Evolutionary conservation across 2,329 filamentous ascomycete species (phyloP), one percentile per base, ranked within the genome.

Genomic region (Esteya vermicola): DNA sequence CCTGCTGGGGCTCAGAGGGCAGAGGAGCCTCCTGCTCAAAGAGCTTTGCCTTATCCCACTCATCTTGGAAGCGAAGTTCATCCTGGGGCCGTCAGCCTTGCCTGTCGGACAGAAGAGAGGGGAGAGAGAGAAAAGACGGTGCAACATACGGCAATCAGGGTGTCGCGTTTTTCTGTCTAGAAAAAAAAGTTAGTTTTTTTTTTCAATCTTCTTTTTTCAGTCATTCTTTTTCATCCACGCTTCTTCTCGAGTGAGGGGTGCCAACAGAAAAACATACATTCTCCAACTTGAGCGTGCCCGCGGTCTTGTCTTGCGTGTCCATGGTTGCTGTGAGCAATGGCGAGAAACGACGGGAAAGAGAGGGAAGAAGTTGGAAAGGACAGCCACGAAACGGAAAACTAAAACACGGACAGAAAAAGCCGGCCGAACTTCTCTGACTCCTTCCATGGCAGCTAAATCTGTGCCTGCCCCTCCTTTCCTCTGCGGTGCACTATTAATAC

Each of bases 61-160:
- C 69, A 55, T 78, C 66, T 64, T 96, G 89, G 63, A 93, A 95
- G 57, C 86, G 86, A 65, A 91, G 93, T 66, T 96, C 89, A 53
- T 47, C 46, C 45, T 47, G 31, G 4, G 27, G 7, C 9, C 9
- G n/a, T n/a, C n/a, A n/a, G n/a, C n/a, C n/a, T n/a, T n/a, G n/a
- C n/a, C n/a, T n/a, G n/a, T n/a, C n/a, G n/a, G n/a, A n/a, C n/a
- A 7, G 26, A 14, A 13, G 10, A 28, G 26, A 13, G n/a, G 26
- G 10, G 10, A 28, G 5, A 28, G 10, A 28, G 26, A 28, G 26
- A 28, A 14, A 13, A 13, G 26, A 14, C 5, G 26, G n/a, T 6
- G 30, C 6, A 14, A 43, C 45, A 19, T 44, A 81, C 73, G 25
- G 75, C 75, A 51, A 91, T 79, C 49, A 93, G 68, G 38, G 78